phyloP scores from a whole-genome alignment of 2,329 filamentous ascomycete genomes.

The Colletotrichum simmondsii region DNA sequence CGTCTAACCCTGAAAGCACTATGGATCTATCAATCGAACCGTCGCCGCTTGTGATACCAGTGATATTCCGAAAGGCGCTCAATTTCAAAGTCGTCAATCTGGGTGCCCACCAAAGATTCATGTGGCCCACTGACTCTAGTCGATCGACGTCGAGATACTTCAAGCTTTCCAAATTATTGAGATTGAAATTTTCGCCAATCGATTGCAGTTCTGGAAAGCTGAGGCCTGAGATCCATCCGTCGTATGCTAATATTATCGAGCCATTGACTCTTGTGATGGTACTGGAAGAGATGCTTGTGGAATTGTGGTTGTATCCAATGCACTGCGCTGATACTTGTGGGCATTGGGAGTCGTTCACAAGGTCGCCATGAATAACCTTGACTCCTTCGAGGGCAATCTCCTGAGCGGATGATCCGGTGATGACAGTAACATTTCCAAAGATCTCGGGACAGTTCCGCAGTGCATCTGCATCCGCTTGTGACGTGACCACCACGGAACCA shows the following conservation, averaged over 20 bases:
- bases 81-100: not conserved
- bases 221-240: not conserved
- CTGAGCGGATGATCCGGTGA: not conserved
- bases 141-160: not conserved
- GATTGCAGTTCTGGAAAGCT: not conserved
- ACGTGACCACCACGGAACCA: not conserved
- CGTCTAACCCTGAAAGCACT: not conserved
- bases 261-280: not conserved
- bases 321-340: not conserved
- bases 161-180: not conserved
- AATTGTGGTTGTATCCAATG: not conserved
- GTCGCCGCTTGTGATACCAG: not conserved
- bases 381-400: not conserved
- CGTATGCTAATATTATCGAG: not conserved
- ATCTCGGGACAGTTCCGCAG: not conserved
- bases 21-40: not conserved
- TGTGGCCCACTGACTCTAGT: not conserved
- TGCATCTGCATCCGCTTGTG: not conserved
- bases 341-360: not conserved
- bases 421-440: not conserved
- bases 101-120: not conserved
- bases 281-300: not conserved
- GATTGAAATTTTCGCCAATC: not conserved
- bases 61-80: not conserved
- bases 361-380: not conserved